Percentiles rank a stretch among this genome's conserved stretches.
Evolutionary conservation across 2,329 filamentous ascomycete species (phyloP).

Genomic region (Nigrograna mackinnonii): DNA sequence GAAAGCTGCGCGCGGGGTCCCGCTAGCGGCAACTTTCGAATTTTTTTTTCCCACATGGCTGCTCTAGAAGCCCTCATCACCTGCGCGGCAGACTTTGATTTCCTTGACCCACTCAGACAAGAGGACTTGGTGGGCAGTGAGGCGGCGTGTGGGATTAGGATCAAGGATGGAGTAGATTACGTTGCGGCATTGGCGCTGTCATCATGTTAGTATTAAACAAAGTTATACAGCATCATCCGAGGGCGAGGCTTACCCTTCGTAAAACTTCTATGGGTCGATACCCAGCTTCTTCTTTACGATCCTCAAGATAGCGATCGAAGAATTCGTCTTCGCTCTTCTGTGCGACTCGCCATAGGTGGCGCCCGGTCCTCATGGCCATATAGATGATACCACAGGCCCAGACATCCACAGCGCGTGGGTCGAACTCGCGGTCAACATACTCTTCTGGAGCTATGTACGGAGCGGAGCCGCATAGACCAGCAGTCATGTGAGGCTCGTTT

Average conservation of each 20-base stretch:
- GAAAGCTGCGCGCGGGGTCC: too few species aligned
- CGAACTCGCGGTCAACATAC: conserved; percentile 93
- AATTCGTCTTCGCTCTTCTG: conserved; percentile 98
- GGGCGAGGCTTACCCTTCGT: conserved; percentile 74
- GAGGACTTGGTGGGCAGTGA: conserved; percentile 93
- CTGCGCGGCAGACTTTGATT: conserved; percentile 95
- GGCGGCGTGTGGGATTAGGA: conserved; percentile 87
- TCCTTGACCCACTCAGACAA: conserved; percentile 99
- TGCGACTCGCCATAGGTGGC: conserved; percentile 95
- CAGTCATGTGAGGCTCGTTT: conserved; percentile 97
- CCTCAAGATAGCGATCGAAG: conserved; percentile 91
- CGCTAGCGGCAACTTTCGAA: too few species aligned
- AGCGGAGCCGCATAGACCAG: conserved; percentile 91
- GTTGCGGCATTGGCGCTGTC: conserved; percentile 90
- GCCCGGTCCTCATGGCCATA: conserved; percentile 98
- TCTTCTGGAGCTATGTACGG: conserved; percentile 98
- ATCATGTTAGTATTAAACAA: conserved; percentile 20
- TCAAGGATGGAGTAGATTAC: conserved; percentile 99
- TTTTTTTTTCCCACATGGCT: too few species aligned
- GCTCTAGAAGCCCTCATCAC: conserved; percentile 84
- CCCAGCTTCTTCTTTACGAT: conserved; percentile 89
- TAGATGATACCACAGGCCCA: conserved; percentile 99
- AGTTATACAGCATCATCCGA: conserved; percentile 1
- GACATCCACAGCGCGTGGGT: conserved; percentile 94
- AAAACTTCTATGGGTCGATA: conserved; percentile 96